Base-by-base conservation (phyloP, 805 yeast genomes). In the Ogataea zsoltii region DNA sequence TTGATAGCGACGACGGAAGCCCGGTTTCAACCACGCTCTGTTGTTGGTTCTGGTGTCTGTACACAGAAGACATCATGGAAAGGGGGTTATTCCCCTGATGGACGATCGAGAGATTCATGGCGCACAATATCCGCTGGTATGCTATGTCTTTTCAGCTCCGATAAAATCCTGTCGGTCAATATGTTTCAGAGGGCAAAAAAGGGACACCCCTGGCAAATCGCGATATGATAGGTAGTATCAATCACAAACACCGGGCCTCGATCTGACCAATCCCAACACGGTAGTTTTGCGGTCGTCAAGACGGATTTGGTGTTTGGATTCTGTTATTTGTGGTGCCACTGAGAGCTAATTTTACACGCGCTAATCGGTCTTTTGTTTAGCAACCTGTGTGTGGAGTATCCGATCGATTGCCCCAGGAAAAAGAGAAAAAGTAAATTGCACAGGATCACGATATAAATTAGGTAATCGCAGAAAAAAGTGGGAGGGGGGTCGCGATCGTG, bases 61-160 rank as follows among this genome's bases (percentile, higher is more conserved):
- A 56, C 7, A 46, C 45, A 11, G 61, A 56, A n/a, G 65, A 58
- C 50, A 56, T 54, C 62, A 62, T 58, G 7, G 63, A 51, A 14
- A 58, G 42, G 5, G 66, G 63, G 28, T 52, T 51, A 33, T 46
- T 50, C 32, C 48, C 46, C 42, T 50, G 56, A 21, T 21, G 25
- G 16, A 50, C 37, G 25, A 51, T 41, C 6, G 58, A 54, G 32
- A 54, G 33, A 37, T 54, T 54, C 58, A 54, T 54, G 15, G 19
- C 29, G 21, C 11, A 11, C 19, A 21, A 19, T 14, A 14, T 16
- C 10, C 33, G 21, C 31, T 11, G 7, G 25, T 21, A 21, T 9
- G 7, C 9, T 21, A 5, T 9, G 25, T 21, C 25, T 9, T 21
- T 21, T 9, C 25, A 21, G 25, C 9, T 5, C 9, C 25, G 9